Percentiles rank a stretch among this genome's conserved stretches.
phyloP scores from a whole-genome alignment of 176 grass and related monocot genomes.

The Carex cristatella region DNA sequence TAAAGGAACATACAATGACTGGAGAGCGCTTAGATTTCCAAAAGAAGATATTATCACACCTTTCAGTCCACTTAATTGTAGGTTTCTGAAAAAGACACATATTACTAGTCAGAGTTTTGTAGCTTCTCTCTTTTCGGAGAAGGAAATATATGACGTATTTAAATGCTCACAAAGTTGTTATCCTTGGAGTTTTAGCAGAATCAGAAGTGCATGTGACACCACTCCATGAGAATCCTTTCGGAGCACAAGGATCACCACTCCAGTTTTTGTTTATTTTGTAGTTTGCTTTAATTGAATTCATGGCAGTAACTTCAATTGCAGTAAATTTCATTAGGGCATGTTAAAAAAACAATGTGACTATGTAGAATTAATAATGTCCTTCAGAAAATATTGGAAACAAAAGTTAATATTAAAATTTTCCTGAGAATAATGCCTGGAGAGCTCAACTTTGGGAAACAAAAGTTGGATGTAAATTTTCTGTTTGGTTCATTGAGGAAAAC shows the following conservation, averaged over 20 bases:
- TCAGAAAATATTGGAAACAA: too few species aligned
- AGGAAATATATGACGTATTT: neutral
- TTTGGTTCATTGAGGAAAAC: neutral
- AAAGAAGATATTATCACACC: slow-evolving; percentile 21
- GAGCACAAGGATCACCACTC: slow-evolving; percentile 40
- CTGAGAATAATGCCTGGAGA: neutral
- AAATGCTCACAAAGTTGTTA: slow-evolving; percentile 27
- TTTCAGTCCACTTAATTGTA: slow-evolving; percentile 13
- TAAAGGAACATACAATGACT: slow-evolving; percentile 22
- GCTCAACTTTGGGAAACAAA: neutral
- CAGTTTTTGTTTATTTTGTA: slow-evolving; percentile 28
- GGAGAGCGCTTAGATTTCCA: slow-evolving; percentile 17
- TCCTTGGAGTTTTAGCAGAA: neutral
- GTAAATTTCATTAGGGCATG: neutral
- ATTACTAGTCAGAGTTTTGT: neutral
- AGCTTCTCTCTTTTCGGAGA: neutral
- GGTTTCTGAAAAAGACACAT: slow-evolving; percentile 13
- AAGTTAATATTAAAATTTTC: neutral
- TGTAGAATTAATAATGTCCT: neutral
- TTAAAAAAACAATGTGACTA: neutral
- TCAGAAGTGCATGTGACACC: slow-evolving; percentile 24
- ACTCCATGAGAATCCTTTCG: neutral
- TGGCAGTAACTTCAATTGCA: neutral
- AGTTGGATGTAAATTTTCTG: neutral
- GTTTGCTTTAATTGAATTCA: slow-evolving; percentile 25